phyloP scores from a whole-genome alignment of 1,139 yeast species.

The Pichiaceae sp. region DNA sequence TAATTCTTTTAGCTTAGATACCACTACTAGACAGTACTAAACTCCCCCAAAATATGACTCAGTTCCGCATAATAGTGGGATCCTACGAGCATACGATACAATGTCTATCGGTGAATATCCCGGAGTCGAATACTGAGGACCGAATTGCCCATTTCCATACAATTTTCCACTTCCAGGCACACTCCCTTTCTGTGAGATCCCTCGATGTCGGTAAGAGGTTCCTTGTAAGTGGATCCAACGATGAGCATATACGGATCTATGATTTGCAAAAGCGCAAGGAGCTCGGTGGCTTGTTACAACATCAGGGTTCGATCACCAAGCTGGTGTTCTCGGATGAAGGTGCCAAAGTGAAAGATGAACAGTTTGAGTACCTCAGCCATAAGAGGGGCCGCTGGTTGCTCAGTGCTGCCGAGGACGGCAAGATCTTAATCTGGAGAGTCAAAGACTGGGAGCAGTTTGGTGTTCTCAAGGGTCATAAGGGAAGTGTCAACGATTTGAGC shows the following conservation, averaged over 20 bases:
- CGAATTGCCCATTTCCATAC: slow-evolving; percentile 72
- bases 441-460: slow-evolving; percentile 96
- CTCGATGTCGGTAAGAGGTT: slow-evolving; percentile 79
- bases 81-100: slow-evolving; percentile 91
- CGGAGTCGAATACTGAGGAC: slow-evolving; percentile 20
- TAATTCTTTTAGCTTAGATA: too few species aligned
- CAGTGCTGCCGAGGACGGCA: slow-evolving; percentile 88
- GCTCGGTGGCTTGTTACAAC: slow-evolving; percentile 82
- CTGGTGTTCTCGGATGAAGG: slow-evolving; percentile 57
- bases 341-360: slow-evolving; percentile 11
- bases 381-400: slow-evolving; percentile 77
- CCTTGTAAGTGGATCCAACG: slow-evolving; percentile 90
- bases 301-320: slow-evolving; percentile 80
- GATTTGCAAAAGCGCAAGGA: slow-evolving; percentile 93
- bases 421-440: slow-evolving; percentile 85
- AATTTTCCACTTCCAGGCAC: slow-evolving; percentile 93
- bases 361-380: slow-evolving; percentile 18
- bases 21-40: too few species aligned
- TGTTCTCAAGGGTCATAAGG: slow-evolving; percentile 75
- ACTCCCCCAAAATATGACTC: slow-evolving; percentile 12
- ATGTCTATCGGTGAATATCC: slow-evolving; percentile 67
- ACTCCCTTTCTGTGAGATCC: slow-evolving; percentile 77
- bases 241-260: slow-evolving; percentile 89
- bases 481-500: slow-evolving; percentile 69
- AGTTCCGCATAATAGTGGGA: slow-evolving; percentile 80